Evolutionary conservation across 176 grass and related monocot species (phyloP), one percentile per base, ranked within the genome.

Genomic region (Musa beccarii): DNA sequence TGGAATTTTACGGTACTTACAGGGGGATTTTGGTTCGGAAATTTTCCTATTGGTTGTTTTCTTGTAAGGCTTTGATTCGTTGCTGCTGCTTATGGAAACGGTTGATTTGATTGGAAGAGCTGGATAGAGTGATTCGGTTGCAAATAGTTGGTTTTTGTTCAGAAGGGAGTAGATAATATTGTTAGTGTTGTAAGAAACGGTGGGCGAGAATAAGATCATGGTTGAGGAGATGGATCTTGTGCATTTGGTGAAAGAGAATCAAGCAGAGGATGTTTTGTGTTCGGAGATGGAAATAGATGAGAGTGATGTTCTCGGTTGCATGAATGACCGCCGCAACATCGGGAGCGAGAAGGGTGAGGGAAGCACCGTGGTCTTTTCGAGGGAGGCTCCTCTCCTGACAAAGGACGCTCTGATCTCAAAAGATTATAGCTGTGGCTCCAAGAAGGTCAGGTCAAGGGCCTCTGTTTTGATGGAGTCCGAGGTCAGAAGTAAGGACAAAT

Each of bases 231-330:
- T 75, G 76, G 72, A 69, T 69, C 29, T 22, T 52, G 51, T 79
- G 80, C 70, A 83, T 83, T 65, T 79, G 51, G 78, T 79, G 66
- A 77, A 77, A 64, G 80, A 66, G 72, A 84, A 66, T 28, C 65
- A 85, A 68, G 71, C 84, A 15, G 75, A 77, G 22, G 83, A 78
- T 19, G 49, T 78, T 59, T 51, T 63, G 51, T 80, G 81, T 21
- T 81, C 78, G 0, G 81, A 90, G 67, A 86, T 90, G 93, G 84
- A 87, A 71, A 87, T 85, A 83, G 86, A 88, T 66, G 85, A 90
- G 34, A 43, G 72, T 10, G 81, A 53, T 9, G 15, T 61, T 49
- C 67, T 51, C 19, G 15, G 26, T 5, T 17, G 29, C 26, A 17
- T 9, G 11, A 29, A 69, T 69, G 67, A 29, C 13, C 8, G 16